Percentiles rank a stretch among this genome's conserved stretches.
phyloP scores from a whole-genome alignment of 2,329 filamentous ascomycete species.

The Aspergillus transmontanensis region DNA sequence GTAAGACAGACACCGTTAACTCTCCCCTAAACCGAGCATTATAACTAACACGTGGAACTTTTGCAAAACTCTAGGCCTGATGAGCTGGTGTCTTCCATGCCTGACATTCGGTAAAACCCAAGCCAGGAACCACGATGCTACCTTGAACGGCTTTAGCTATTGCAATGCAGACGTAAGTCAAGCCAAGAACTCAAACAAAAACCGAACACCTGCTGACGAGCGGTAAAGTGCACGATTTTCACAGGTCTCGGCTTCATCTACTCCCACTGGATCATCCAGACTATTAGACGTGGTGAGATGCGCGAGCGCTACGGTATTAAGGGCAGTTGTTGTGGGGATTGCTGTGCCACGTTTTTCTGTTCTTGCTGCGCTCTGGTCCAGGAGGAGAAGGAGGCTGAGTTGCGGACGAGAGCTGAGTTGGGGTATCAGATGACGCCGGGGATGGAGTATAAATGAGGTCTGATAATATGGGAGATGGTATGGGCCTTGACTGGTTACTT shows the following conservation, averaged over 20 bases:
- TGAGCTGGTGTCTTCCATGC: conserved; percentile 21
- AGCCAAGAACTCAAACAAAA: neutral
- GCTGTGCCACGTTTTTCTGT: conserved; percentile 20
- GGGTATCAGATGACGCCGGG: neutral
- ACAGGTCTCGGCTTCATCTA: conserved; percentile 14
- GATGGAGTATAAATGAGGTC: neutral
- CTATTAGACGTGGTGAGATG: conserved; percentile 19
- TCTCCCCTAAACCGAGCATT: too few species aligned
- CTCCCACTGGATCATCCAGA: conserved; percentile 24
- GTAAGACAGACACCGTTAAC: conserved; percentile 6
- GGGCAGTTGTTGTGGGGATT: conserved; percentile 22
- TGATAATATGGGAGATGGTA: neutral
- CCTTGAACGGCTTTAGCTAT: conserved; percentile 9
- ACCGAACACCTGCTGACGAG: neutral
- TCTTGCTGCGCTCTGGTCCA: conserved; percentile 24
- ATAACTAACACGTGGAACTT: neutral
- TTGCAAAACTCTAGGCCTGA: conserved; percentile 8
- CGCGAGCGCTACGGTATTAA: conserved; percentile 20
- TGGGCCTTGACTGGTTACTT: neutral
- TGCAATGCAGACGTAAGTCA: conserved; percentile 14
- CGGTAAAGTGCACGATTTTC: conserved; percentile 17
- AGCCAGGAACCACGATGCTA: conserved; percentile 13
- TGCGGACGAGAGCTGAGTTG: conserved; percentile 19
- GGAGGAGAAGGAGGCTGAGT: conserved; percentile 24
- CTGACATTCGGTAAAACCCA: conserved; percentile 23